Conservation (phyloP, 768 basidiomycete genomes). For the Hypholoma sublateritium region DNA sequence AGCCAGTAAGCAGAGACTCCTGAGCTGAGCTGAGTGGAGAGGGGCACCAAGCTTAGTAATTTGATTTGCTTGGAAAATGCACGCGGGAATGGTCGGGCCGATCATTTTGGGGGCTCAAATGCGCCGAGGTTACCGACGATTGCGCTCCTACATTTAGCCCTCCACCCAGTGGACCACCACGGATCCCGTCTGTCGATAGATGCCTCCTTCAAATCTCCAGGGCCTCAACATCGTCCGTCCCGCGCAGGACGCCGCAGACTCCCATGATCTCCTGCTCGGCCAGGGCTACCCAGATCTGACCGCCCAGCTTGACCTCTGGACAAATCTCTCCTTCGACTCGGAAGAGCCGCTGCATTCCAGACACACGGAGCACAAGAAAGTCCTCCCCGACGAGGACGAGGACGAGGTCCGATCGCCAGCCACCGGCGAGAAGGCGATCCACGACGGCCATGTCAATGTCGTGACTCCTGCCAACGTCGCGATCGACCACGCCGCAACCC, state of each 20-base stretch:
- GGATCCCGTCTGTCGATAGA: conserved; percentile 23
- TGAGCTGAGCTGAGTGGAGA: neutral
- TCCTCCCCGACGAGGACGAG: conserved; percentile 46
- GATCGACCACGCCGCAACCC: conserved; percentile 18
- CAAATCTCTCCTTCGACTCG: conserved; percentile 75
- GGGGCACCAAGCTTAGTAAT: conserved; percentile 14
- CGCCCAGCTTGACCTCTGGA: conserved; percentile 83
- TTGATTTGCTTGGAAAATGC: conserved; percentile 9
- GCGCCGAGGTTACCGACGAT: conserved; percentile 15
- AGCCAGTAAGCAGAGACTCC: neutral
- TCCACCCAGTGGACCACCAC: conserved; percentile 11
- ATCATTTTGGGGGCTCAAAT: conserved; percentile 4
- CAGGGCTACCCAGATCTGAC: conserved; percentile 72
- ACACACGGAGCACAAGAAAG: conserved; percentile 35
- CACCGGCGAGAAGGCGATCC: conserved; percentile 41
- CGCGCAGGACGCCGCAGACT: conserved; percentile 36
- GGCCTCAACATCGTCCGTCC: conserved; percentile 82
- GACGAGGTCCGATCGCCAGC: conserved; percentile 39
- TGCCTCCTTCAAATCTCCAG: conserved; percentile 67
- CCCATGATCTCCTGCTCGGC: conserved; percentile 60
- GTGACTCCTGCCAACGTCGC: conserved; percentile 47
- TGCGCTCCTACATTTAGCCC: conserved; percentile 2
- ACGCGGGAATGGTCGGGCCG: conserved; percentile 17
- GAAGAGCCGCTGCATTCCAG: conserved; percentile 58
- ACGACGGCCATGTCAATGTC: conserved; percentile 60